Evolutionary conservation across 345 rosid genomes (phyloP).

Genomic region (Camelina hispida): DNA sequence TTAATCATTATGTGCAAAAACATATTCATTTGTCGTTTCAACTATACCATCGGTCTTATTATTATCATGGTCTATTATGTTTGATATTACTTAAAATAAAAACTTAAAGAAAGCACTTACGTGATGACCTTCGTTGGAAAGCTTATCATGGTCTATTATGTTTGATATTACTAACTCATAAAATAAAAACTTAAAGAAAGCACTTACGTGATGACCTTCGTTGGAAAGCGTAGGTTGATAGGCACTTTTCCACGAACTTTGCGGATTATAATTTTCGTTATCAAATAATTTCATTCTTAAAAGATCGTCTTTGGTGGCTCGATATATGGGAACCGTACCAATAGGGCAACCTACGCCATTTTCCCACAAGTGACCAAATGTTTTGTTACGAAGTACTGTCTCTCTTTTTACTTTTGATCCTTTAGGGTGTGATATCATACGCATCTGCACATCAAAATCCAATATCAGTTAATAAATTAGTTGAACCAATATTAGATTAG

Average conservation of each 20-base stretch:
- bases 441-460: conserved; percentile 11
- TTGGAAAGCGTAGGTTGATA: background rate
- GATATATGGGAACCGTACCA: conserved; percentile 14
- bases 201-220: background rate
- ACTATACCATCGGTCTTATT: background rate
- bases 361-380: conserved; percentile 24
- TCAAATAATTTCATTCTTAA: background rate
- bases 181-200: background rate
- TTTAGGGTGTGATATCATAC: background rate
- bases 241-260: conserved; percentile 1
- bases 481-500: background rate
- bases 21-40: background rate
- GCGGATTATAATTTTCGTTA: background rate
- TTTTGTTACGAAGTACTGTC: background rate
- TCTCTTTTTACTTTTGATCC: background rate
- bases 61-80: background rate
- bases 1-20: background rate
- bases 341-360: conserved; percentile 25
- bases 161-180: background rate
- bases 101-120: background rate
- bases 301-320: conserved; percentile 2
- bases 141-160: background rate
- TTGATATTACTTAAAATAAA: background rate
- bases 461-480: no score
- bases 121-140: background rate